Percentiles rank a stretch among this genome's conserved stretches.
These are phyloP conservation scores for Flaveria sonorensis DNA, from an alignment of 129 eudicot genomes.

Conservation along the genomic window DNA sequence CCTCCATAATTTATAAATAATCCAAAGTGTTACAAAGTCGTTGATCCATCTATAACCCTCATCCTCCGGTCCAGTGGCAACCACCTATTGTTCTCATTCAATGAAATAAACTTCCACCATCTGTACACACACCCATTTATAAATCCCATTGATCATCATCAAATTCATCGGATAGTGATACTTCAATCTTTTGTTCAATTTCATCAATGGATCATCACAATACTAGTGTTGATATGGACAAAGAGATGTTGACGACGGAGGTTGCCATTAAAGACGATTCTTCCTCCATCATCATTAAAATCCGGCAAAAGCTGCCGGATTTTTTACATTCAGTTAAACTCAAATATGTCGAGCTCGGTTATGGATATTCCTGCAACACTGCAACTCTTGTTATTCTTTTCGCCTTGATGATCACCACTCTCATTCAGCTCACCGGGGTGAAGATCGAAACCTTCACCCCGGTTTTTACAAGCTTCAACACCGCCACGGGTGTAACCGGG, in stretches of 20 bases:
- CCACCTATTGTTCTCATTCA: neutral
- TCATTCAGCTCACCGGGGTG: constrained; percentile 2
- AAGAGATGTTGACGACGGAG: neutral
- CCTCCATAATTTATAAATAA: neutral
- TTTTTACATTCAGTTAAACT: neutral
- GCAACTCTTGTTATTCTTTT: neutral
- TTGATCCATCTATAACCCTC: neutral
- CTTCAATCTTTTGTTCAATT: neutral
- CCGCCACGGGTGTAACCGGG: neutral
- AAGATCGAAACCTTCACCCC: neutral
- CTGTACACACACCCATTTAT: neutral
- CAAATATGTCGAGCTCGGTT: neutral
- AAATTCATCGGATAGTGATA: neutral
- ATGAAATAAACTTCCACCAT: neutral
- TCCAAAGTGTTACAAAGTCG: neutral
- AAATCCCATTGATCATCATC: neutral
- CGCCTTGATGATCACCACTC: neutral
- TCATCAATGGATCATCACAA: neutral
- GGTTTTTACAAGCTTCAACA: neutral
- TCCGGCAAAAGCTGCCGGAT: constrained; percentile 6
- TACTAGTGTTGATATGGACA: neutral
- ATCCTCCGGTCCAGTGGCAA: neutral
- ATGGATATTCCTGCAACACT: neutral
- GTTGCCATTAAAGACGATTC: neutral
- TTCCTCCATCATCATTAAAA: constrained; percentile 1